Conservation (phyloP, 1,284 basidiomycete species). For the Phylloboletellus chloephorus region DNA sequence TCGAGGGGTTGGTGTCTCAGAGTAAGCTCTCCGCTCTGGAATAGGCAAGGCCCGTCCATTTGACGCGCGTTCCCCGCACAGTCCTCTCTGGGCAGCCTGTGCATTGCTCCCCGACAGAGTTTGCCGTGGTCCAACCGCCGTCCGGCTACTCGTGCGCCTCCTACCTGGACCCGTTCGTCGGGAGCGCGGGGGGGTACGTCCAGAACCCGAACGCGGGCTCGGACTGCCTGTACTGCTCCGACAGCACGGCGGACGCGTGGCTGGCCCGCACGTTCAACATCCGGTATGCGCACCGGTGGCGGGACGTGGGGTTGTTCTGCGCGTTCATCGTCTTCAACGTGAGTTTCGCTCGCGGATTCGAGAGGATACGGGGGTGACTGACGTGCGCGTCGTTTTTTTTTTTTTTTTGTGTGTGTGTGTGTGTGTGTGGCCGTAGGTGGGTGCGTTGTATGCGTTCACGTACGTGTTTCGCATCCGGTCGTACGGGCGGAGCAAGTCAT, state of each 20-base stretch:
- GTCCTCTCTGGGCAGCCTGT: constrained; percentile 55
- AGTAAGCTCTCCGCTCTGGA: constrained; percentile 23
- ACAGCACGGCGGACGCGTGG: constrained; percentile 42
- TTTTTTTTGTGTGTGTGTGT: neutral
- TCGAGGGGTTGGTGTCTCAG: constrained; percentile 54
- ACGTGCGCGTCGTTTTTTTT: too few species aligned
- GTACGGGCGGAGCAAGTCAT: constrained; percentile 13
- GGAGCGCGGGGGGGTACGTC: constrained; percentile 70
- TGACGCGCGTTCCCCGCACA: neutral
- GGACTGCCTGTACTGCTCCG: constrained; percentile 64
- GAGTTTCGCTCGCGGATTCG: too few species aligned
- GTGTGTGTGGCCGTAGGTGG: constrained; percentile 25
- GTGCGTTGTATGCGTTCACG: constrained; percentile 31
- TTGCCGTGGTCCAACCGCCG: constrained; percentile 63
- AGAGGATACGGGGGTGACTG: too few species aligned
- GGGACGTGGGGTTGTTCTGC: constrained; percentile 44
- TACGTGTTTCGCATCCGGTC: constrained; percentile 36
- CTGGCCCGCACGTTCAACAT: constrained; percentile 44
- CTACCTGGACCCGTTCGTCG: constrained; percentile 65
- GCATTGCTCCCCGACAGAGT: constrained; percentile 61
- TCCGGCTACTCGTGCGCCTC: constrained; percentile 62
- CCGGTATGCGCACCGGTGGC: constrained; percentile 45
- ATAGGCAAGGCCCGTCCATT: neutral
- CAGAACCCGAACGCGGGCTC: constrained; percentile 58
- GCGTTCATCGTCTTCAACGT: constrained; percentile 47